phyloP scores from a whole-genome alignment of 352 stramenopile genomes.

The Aphanomyces invadans region DNA sequence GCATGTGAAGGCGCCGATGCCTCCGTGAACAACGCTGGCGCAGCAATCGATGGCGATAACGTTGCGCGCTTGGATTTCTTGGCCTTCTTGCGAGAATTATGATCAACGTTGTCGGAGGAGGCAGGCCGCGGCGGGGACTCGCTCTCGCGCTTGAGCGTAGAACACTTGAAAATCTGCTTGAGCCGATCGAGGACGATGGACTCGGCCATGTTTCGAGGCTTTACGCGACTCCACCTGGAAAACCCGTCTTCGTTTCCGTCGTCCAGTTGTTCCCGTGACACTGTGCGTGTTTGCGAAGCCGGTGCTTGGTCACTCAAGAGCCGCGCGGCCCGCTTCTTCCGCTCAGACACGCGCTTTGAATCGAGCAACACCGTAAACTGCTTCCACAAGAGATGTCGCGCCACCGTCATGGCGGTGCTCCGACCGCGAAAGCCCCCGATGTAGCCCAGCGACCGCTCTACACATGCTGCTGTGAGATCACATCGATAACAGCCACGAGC shows the following conservation, averaged over 20 bases:
- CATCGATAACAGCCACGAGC: not conserved
- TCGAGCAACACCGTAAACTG: not conserved
- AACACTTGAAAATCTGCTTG: not conserved
- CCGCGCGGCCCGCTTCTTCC: not conserved
- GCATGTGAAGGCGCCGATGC: not conserved
- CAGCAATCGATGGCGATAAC: too few relatives aligned
- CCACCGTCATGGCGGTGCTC: not conserved
- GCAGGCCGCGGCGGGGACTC: too few relatives aligned
- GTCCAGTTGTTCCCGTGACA: not conserved
- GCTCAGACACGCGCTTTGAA: not conserved
- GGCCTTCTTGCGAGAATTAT: not conserved
- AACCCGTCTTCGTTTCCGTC: not conserved
- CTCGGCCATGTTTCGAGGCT: conserved; percentile 15
- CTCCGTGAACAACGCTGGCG: not conserved
- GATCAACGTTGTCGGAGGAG: too few relatives aligned
- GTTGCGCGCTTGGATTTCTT: not conserved
- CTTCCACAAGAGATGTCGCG: conserved; percentile 1
- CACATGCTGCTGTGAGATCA: not conserved
- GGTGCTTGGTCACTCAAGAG: not conserved
- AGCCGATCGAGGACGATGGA: conserved; percentile 14
- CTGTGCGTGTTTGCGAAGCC: not conserved
- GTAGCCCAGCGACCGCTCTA: conserved; percentile 8
- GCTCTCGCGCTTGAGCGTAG: conserved; percentile 11
- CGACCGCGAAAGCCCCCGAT: not conserved
- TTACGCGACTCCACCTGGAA: not conserved